Conservation (phyloP, 495 filamentous ascomycete species). For the Cercophora newfieldiana region DNA sequence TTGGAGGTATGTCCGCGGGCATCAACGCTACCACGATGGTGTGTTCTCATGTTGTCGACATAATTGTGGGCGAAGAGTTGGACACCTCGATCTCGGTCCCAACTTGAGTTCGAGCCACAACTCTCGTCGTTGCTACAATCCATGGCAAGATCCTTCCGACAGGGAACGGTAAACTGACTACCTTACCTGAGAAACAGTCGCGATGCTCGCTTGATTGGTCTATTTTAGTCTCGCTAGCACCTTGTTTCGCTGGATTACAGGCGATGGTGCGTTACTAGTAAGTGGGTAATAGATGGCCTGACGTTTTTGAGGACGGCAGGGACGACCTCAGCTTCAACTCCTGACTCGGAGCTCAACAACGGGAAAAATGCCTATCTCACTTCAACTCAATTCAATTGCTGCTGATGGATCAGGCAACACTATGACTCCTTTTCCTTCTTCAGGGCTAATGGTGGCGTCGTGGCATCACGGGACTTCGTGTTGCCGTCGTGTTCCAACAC, state of each 20-base stretch:
- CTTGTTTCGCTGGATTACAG: not conserved
- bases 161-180: not conserved
- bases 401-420: slow-evolving; percentile 18
- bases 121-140: too few relatives aligned
- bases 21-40: too few relatives aligned
- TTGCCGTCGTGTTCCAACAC: slow-evolving; percentile 15
- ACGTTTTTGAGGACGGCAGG: not conserved
- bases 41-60: too few relatives aligned
- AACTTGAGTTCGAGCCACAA: too few relatives aligned
- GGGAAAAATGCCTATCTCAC: too few relatives aligned
- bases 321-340: too few relatives aligned
- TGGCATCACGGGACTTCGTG: slow-evolving; percentile 28
- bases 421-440: not conserved
- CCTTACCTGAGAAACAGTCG: not conserved
- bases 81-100: too few relatives aligned
- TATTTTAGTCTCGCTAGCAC: not conserved
- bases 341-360: not conserved
- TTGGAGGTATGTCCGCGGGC: too few relatives aligned
- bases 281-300: too few relatives aligned
- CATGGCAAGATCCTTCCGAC: too few relatives aligned
- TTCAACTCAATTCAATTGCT: too few relatives aligned
- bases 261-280: not conserved
- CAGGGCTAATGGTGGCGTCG: not conserved
- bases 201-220: not conserved
- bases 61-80: too few relatives aligned